Evolutionary conservation across 768 basidiomycete species (phyloP).

Genomic region (Lactarius tabidus): DNA sequence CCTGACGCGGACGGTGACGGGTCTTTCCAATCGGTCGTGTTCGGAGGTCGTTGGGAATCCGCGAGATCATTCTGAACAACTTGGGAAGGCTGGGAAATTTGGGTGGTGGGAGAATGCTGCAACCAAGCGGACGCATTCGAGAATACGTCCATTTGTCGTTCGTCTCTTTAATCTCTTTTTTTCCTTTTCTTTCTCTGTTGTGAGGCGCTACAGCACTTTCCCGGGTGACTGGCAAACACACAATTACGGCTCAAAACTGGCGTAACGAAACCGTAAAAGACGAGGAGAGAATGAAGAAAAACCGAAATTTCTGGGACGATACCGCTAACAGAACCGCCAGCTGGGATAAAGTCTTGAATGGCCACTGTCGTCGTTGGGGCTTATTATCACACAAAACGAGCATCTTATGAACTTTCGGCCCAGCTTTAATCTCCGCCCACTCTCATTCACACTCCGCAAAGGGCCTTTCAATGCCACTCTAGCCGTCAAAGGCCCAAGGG

Average conservation of each 20-base stretch:
- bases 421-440: conserved; percentile 23
- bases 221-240: conserved; percentile 24
- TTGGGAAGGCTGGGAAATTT: conserved; percentile 18
- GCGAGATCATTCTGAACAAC: conserved; percentile 15
- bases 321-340: conserved; percentile 24
- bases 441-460: conserved; percentile 17
- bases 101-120: conserved; percentile 36
- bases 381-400: conserved; percentile 12
- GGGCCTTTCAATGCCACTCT: conserved; percentile 2
- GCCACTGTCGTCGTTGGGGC: conserved; percentile 23
- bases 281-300: conserved; percentile 23
- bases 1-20: conserved; percentile 29
- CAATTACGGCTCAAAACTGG: conserved; percentile 24
- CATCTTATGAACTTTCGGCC: conserved; percentile 13
- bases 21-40: conserved; percentile 37
- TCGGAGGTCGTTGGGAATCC: conserved; percentile 31
- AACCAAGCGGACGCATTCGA: conserved; percentile 40
- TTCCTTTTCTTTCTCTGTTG: conserved; percentile 36
- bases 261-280: conserved; percentile 24
- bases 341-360: conserved; percentile 23
- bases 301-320: conserved; percentile 20
- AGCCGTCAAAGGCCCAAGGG: not conserved
- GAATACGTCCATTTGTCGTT: conserved; percentile 43
- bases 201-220: conserved; percentile 32
- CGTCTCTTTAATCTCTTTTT: conserved; percentile 42